These are phyloP conservation scores for Tulasnella sp. DNA, from an alignment of 768 basidiomycete species.

Conservation along the genomic window DNA sequence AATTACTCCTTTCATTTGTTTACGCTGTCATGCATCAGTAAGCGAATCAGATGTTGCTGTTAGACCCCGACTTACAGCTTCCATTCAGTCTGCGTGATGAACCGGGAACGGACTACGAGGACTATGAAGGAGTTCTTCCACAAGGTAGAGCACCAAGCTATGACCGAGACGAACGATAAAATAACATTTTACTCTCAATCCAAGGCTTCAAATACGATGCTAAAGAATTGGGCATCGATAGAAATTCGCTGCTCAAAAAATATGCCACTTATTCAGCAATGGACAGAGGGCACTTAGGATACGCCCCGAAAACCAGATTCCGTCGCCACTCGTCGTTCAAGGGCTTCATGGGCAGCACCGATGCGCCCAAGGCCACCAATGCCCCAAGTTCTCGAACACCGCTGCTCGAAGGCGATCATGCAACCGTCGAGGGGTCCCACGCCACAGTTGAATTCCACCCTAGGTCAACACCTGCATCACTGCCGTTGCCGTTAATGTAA, in stretches of 20 bases:
- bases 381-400: not conserved
- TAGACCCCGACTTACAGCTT: not conserved
- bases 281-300: conserved; percentile 10
- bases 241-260: not conserved
- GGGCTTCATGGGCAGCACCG: not conserved
- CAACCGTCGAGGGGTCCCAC: conserved; percentile 32
- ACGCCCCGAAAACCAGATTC: not conserved
- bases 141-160: conserved; percentile 27
- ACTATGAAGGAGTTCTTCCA: conserved; percentile 66
- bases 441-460: conserved; percentile 45
- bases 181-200: not conserved
- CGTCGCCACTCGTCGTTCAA: conserved; percentile 2
- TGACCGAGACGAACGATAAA: not conserved
- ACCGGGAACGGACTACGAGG: conserved; percentile 65
- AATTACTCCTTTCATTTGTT: conserved; percentile 64
- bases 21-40: conserved; percentile 69
- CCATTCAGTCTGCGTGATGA: conserved; percentile 34
- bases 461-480: conserved; percentile 40
- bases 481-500: conserved; percentile 80
- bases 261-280: conserved; percentile 19
- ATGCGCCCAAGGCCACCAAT: not conserved
- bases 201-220: conserved; percentile 42
- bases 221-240: not conserved
- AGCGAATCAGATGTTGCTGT: not conserved
- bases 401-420: conserved; percentile 35